Conservation (phyloP, 2,329 filamentous ascomycete genomes). For the Fusarium keratoplasticum region DNA sequence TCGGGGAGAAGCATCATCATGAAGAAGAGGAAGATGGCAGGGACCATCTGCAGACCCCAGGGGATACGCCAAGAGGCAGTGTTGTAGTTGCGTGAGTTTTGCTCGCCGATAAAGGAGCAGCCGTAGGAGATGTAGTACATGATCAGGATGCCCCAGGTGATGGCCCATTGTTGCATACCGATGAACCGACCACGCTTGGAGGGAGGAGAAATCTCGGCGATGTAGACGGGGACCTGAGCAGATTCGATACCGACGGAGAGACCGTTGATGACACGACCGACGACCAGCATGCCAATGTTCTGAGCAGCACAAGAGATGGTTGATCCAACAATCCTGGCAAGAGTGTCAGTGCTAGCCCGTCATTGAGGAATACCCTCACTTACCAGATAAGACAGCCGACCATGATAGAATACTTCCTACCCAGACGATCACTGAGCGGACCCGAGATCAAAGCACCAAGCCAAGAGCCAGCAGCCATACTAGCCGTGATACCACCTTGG, state of each 20-base stretch:
- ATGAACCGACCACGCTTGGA: conserved; percentile 55
- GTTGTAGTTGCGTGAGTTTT: conserved; percentile 60
- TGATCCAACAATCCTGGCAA: conserved; percentile 60
- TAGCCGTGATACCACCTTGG: conserved; percentile 65
- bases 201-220: conserved; percentile 75
- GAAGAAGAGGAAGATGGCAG: conserved; percentile 67
- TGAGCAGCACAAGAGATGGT: conserved; percentile 58
- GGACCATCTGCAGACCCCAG: conserved; percentile 71
- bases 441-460: conserved; percentile 62
- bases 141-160: conserved; percentile 76
- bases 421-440: conserved; percentile 60
- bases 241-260: conserved; percentile 72
- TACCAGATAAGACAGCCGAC: conserved; percentile 63
- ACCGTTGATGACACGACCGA: conserved; percentile 74
- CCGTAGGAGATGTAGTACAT: conserved; percentile 77
- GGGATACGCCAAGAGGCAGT: conserved; percentile 69
- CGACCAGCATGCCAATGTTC: conserved; percentile 52
- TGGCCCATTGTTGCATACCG: conserved; percentile 74
- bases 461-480: conserved; percentile 64
- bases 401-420: conserved; percentile 64
- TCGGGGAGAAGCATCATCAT: conserved; percentile 68
- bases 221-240: conserved; percentile 77
- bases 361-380: conserved; percentile 30
- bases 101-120: conserved; percentile 66
- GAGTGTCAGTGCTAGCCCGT: background rate